Base-by-base conservation (phyloP, 148 eudicot species). In the Pouteria glomerata region DNA sequence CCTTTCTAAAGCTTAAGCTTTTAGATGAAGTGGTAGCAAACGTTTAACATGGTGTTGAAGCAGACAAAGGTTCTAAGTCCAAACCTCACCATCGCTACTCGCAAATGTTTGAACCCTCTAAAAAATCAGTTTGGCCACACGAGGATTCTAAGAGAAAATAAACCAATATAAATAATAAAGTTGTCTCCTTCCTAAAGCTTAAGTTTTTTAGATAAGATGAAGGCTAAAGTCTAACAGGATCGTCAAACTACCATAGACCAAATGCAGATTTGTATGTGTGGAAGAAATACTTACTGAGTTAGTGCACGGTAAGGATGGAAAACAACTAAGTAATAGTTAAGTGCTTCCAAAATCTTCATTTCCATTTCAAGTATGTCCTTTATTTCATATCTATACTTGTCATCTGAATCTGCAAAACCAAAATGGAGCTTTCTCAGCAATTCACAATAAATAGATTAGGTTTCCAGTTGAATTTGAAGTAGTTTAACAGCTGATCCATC, bases 301-400 rank as follows among this genome's bases (percentile, higher is more conserved):
- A 96, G 68, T 69, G 97, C 83, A 61, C 89, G 96, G 69, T 92
- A 96, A 67, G 99, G 99, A 84, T 96, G 99, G 78, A 82, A 96
- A 67, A 96, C 91, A 75, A 92, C 96, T 74, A 92, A 79, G 75
- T 88, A 92, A 80, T 90, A 96, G 77, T 92, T 81, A 55, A 96
- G 89, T 41, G 96, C 99, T 85, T 96, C 99, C 80, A 96, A 80
- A 64, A 92, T 78, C 86, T 87, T 96, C 99, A 96, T 96, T 82
- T 96, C 99, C 99, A 92, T 96, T 81, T 96, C 99, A 69, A 96
- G 96, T 80, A 96, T 88, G 76, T 96, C 99, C 81, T 96, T 96
- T 66, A 87, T 92, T 71, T 96, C 99, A 84, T 77, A 92, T 27
- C 89, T 84, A 76, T 81, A 90, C 88, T 86, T 84, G 30, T 96